Conservation (phyloP, 164 flowering plant genomes). For the Annona cherimola region DNA sequence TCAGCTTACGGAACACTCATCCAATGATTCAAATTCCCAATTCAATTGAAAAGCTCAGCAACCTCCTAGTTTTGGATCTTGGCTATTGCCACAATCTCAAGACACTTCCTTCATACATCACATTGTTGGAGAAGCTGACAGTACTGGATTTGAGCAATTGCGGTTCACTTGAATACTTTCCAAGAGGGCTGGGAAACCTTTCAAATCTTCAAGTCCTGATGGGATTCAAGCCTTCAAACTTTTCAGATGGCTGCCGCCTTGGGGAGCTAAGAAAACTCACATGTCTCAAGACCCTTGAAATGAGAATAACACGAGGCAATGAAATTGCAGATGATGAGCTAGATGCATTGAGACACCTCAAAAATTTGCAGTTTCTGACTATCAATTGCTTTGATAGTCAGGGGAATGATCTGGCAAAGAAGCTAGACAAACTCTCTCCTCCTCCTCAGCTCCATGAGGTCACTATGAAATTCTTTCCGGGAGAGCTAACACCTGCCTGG, state of each 20-base stretch:
- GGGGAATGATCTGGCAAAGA: slow-evolving; percentile 21
- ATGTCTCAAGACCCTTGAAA: slow-evolving; percentile 28
- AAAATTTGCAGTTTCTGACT: slow-evolving; percentile 25
- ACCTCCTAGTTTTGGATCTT: slow-evolving; percentile 36
- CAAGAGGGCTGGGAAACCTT: slow-evolving; percentile 39
- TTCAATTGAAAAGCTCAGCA: slow-evolving; percentile 31
- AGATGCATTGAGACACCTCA: slow-evolving; percentile 22
- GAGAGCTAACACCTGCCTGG: slow-evolving; percentile 38
- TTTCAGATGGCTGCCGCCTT: slow-evolving; percentile 31
- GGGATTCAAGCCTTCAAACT: slow-evolving; percentile 41
- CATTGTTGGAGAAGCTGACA: slow-evolving; percentile 24
- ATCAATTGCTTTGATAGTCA: slow-evolving; percentile 36
- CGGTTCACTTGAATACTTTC: slow-evolving; percentile 39
- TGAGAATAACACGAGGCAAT: slow-evolving; percentile 29
- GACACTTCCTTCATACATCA: slow-evolving; percentile 29
- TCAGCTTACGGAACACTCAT: slow-evolving; percentile 42
- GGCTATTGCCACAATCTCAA: slow-evolving; percentile 45
- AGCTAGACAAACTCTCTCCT: slow-evolving; percentile 29
- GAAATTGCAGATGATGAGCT: slow-evolving; percentile 32
- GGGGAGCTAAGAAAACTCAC: slow-evolving; percentile 31
- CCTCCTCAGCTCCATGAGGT: slow-evolving; percentile 45
- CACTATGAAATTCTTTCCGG: slow-evolving; percentile 37
- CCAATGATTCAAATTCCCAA: slow-evolving; percentile 36
- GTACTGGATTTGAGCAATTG: slow-evolving; percentile 40
- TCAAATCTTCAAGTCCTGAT: slow-evolving; percentile 35